Base-by-base conservation (phyloP, 495 filamentous ascomycete species). In the Aspergillus nanangensis region DNA sequence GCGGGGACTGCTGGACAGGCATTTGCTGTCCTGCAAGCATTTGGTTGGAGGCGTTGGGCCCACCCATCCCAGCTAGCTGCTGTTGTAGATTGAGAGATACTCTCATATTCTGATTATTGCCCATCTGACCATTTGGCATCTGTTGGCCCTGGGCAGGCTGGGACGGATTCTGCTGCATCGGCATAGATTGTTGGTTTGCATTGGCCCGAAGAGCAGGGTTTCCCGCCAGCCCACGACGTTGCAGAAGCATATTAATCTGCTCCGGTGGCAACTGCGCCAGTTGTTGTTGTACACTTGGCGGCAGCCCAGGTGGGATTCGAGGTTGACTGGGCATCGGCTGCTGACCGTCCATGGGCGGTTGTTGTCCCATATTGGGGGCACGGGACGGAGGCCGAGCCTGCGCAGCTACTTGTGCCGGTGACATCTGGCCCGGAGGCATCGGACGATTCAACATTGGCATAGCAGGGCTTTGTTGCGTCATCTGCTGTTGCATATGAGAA, bases 361-460 rank as follows among this genome's bases (percentile, higher is more conserved):
- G 63, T 37, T 67, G 63, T 3, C 57, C 55, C 57, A 65, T 62
- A 13, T 57, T 62, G 17, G 57, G 62, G 8, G 63, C 51, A 19
- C 67, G 59, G 8, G 69, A 70, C 5, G 64, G 63, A 42, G 69
- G 66, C 38, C 68, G 66, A 37, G 57, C 46, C 42, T 72, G 69
- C 25, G 58, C 57, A 31, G 61, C 52, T 8, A 60, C 58, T 40
- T 70, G 71, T 17, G 56, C 62, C 4, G 71, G 71, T 23, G 71
- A 72, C 57, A 73, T 71, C 36, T 73, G 70, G 18, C 58, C 58
- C 4, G 71, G 68, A 17, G 64, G 67, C 63, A 83, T 76, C 0
- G 79, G 77, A 38, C 76, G 75, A 31, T 79, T 84, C 31, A 83
- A 62, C 65, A 77, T 79, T 0, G 77, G 66, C 79, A 83, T 82